Evolutionary conservation across 495 filamentous ascomycete species (phyloP), one percentile per base, ranked within the genome.

Genomic region (Daldinia caldariorum): DNA sequence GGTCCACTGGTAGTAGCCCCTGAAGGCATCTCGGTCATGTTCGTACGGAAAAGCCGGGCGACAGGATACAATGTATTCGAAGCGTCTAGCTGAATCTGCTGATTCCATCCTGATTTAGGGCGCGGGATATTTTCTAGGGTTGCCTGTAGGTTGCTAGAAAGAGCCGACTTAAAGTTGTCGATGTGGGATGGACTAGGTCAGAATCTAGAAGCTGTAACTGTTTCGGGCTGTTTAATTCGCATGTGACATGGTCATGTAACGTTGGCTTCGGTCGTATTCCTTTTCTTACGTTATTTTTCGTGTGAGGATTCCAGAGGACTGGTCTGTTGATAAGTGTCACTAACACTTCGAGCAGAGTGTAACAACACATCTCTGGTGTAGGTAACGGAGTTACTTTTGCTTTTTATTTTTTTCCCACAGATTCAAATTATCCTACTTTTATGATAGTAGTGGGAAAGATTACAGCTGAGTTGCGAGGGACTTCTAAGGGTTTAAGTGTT

Each of bases 221-320:
- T 56, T 56, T 37, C 26, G n/a, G 53, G 9, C 53, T 35, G 8
- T 37, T 35, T 37, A 37, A 9, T 56, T 56, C 53, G 49, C 31
- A 37, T 18, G 16, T 2, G 53, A 7, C 16, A 56, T 16, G 38
- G 37, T 7, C 20, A 58, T 43, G 56, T 58, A 58, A 58, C 56
- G 29, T 58, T 58, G 22, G 18, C 1, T 56, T 38, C 20, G n/a
- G 56, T 45, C 56, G 37, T 58, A 45, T 45, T 41, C 31, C 32
- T 45, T 45, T 43, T 57, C 54, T 57, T 38, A 57, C 54, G 18
- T 57, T 34, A 22, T 57, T 38, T 38, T 20, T 39, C 18, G 32
- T 34, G 54, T 29, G 35, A 41, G 38, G 10, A 26, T n/a, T n/a
- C 18, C 56, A 37, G 56, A 43, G 22, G 20, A 58, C 14, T 26